Base-by-base conservation (phyloP, 129 eudicot genomes). In the Centrapalus pauciflorus region DNA sequence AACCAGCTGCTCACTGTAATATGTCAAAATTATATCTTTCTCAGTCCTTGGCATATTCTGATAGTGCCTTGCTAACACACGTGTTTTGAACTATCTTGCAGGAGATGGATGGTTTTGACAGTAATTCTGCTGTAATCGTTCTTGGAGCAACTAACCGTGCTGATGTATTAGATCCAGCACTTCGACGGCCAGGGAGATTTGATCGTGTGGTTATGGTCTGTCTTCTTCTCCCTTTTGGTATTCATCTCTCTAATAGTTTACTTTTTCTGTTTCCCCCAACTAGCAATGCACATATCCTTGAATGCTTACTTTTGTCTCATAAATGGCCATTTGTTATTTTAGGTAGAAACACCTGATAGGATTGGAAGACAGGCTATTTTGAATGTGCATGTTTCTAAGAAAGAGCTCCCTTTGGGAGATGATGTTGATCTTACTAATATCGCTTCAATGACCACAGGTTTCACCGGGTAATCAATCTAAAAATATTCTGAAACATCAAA, bases 81-180 rank as follows among this genome's bases (percentile, higher is more conserved):
- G 54, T 45, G 49, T 29, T 73, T 29, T 55, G 29, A 37, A 75
- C 27, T 30, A 29, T 61, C 23, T 45, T 84, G 85, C 94, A 94
- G 99, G 99, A 94, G 71, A 94, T 94, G 99, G 99, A 94, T 84
- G 99, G 99, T 61, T 94, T 94, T 75, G 99, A 94, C 68, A 94
- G 97, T 84, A 94, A 84, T 61, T 89, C 99, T 13, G 97, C 99
- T 50, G 99, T 94, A 27, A 94, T 94, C 40, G 99, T 94, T 70
- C 97, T 94, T 72, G 99, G 97, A 55, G 99, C 99, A 61, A 94
- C 99, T 27, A 94, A 94, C 65, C 89, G 99, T 51, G 81, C 97
- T 26, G 99, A 94, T 79, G 99, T 94, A 30, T 70, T 94, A 71
- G 99, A 94, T 64, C 99, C 99, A 23, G 99, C 99, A 65, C 99